Percentiles rank a stretch among this genome's conserved stretches.
These are phyloP conservation scores for Anacardium occidentale DNA, from an alignment of 345 rosid genomes.

Conservation along the genomic window DNA sequence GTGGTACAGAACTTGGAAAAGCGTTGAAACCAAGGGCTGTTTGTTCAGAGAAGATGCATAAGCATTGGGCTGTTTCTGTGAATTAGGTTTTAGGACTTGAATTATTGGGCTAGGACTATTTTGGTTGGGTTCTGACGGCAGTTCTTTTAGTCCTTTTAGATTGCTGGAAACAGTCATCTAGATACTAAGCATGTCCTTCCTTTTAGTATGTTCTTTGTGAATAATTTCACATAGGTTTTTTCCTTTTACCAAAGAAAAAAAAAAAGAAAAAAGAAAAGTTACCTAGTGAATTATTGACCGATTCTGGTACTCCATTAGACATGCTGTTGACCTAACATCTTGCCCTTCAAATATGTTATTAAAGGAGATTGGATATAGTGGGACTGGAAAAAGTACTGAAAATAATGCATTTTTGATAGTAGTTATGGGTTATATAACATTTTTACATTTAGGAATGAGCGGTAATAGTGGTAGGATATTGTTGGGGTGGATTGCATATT, in stretches of 20 bases:
- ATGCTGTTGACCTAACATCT: background rate
- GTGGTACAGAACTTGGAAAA: background rate
- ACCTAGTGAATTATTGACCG: too few species aligned
- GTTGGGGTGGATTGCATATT: background rate
- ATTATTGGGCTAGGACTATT: background rate
- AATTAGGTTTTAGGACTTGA: background rate
- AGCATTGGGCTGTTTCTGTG: background rate
- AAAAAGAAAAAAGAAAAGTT: too few species aligned
- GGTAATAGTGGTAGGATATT: background rate
- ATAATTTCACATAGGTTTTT: too few species aligned
- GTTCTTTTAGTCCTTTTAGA: background rate
- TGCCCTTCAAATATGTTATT: background rate
- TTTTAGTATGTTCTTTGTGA: too few species aligned
- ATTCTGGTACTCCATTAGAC: too few species aligned
- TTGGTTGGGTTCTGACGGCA: too few species aligned
- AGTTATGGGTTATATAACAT: background rate
- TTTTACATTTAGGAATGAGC: background rate
- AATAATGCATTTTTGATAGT: background rate
- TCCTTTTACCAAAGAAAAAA: too few species aligned
- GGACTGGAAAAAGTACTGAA: background rate
- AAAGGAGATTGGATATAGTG: background rate
- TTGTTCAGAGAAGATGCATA: background rate
- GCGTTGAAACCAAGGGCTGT: background rate
- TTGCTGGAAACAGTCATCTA: background rate
- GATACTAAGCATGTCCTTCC: background rate